Percentiles rank a stretch among this genome's conserved stretches.
phyloP scores from a whole-genome alignment of 73 alveolate genomes.

The Urostyla sp. region DNA sequence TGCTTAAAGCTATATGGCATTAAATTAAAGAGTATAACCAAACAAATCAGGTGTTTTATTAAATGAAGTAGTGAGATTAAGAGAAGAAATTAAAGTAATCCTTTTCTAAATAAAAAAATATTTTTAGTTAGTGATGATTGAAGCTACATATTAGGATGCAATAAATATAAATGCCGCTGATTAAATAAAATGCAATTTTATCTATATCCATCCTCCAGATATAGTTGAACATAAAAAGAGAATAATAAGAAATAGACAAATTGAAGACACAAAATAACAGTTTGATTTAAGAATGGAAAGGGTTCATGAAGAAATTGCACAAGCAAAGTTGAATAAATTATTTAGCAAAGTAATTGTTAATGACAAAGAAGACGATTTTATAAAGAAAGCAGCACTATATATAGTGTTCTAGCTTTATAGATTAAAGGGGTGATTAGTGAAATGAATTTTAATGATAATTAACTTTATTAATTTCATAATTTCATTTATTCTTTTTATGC shows the following conservation, averaged over 20 bases:
- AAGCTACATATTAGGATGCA: conserved; percentile 29
- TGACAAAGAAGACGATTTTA: conserved; percentile 29
- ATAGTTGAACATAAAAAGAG: conserved; percentile 9
- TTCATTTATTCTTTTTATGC: conserved; percentile 14
- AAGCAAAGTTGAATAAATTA: background rate
- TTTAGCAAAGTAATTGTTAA: conserved; percentile 14
- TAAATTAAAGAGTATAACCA: background rate
- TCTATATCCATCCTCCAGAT: conserved; percentile 31
- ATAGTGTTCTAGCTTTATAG: conserved; percentile 16
- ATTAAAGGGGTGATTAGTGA: background rate
- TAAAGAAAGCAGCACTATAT: conserved; percentile 29
- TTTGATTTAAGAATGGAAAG: background rate
- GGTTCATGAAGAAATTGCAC: conserved; percentile 1
- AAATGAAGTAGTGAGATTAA: background rate
- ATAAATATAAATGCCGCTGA: background rate
- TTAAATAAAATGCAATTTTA: conserved; percentile 8
- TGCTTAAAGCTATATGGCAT: background rate
- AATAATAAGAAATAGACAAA: conserved; percentile 27
- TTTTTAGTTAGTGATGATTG: conserved; percentile 19
- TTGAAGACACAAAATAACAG: conserved; percentile 7
- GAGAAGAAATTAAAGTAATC: conserved; percentile 5
- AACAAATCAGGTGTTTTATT: conserved; percentile 4
- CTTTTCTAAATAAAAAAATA: background rate
- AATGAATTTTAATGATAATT: background rate
- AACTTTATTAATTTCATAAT: background rate